A percentile compares a stretch with the other conserved stretches of the same genome.
Evolutionary conservation across 1,284 basidiomycete species (phyloP).

Genomic region (Amylostereum areolatum): DNA sequence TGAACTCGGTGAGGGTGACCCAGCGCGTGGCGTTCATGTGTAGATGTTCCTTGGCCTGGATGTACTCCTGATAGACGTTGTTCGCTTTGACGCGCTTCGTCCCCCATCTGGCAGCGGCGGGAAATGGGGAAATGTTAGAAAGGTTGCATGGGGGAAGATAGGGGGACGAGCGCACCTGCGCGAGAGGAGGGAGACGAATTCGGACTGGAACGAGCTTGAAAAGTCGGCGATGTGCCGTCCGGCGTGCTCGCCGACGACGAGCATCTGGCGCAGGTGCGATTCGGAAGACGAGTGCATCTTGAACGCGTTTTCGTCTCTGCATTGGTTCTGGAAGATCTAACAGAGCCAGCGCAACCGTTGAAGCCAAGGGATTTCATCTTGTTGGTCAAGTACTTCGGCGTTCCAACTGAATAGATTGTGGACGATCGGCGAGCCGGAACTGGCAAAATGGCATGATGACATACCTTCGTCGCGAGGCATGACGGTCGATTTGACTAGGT

Average conservation of each 20-base stretch:
- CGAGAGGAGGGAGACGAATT: conserved; percentile 87
- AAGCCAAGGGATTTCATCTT: conserved; percentile 94
- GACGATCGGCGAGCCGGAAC: not conserved
- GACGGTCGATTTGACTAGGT: too few species aligned
- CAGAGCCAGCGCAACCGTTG: conserved; percentile 94
- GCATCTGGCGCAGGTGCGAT: conserved; percentile 91
- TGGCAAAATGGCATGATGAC: conserved; percentile 7
- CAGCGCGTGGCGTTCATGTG: conserved; percentile 99
- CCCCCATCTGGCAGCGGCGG: conserved; percentile 81
- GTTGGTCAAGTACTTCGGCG: conserved; percentile 88
- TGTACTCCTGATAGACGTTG: conserved; percentile 97
- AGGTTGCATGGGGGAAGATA: too few species aligned
- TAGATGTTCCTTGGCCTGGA: conserved; percentile 89
- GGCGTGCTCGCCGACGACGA: conserved; percentile 90
- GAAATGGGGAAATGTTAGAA: too few species aligned
- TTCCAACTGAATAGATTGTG: conserved; percentile 53
- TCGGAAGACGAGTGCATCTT: conserved; percentile 87
- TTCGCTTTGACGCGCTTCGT: conserved; percentile 94
- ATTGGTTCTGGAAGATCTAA: conserved; percentile 95
- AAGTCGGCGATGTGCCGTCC: conserved; percentile 89
- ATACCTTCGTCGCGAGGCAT: conserved; percentile 80
- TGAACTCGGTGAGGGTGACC: conserved; percentile 94
- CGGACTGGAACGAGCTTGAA: conserved; percentile 84
- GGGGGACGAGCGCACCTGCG: conserved; percentile 72
- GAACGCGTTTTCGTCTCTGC: conserved; percentile 96